A percentile compares a stretch with the other conserved stretches of the same genome.
Evolutionary conservation across 139 green algal genomes (phyloP).

Genomic region (Ettlia oleoabundans): DNA sequence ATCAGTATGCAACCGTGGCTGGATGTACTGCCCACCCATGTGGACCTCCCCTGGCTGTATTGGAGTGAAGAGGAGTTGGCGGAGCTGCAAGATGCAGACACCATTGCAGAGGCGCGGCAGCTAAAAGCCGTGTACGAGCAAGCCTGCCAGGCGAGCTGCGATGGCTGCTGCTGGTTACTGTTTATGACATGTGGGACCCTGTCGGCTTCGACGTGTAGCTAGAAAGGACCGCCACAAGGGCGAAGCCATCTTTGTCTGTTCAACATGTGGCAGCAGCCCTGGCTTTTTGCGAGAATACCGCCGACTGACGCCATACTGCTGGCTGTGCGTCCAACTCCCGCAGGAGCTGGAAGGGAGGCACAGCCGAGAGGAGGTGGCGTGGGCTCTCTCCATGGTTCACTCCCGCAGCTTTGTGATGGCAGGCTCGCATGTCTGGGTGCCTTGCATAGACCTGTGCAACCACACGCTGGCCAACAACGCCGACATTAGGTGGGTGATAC

Average conservation of each 20-base stretch:
- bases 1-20: neutral
- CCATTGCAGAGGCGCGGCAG: slow-evolving; percentile 4
- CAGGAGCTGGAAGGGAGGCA: slow-evolving; percentile 5
- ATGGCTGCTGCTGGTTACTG: neutral
- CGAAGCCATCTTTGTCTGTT: no score
- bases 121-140: neutral
- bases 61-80: slow-evolving; percentile 31
- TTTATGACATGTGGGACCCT: neutral
- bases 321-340: no score
- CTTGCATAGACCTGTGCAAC: slow-evolving; percentile 54
- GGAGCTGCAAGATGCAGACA: slow-evolving; percentile 33
- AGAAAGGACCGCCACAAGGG: no score
- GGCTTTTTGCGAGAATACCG: no score
- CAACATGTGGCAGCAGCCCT: no score
- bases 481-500: slow-evolving; percentile 41
- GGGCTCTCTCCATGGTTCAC: slow-evolving; percentile 51
- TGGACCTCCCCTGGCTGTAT: slow-evolving; percentile 27
- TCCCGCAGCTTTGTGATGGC: slow-evolving; percentile 39
- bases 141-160: neutral
- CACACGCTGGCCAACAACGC: slow-evolving; percentile 44
- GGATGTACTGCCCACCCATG: neutral
- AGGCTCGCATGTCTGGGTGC: slow-evolving; percentile 34
- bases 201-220: no score
- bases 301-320: no score
- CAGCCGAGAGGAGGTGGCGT: slow-evolving; percentile 10